Conservation (phyloP, 2,329 filamentous ascomycete species). For the Phialophora expanda region DNA sequence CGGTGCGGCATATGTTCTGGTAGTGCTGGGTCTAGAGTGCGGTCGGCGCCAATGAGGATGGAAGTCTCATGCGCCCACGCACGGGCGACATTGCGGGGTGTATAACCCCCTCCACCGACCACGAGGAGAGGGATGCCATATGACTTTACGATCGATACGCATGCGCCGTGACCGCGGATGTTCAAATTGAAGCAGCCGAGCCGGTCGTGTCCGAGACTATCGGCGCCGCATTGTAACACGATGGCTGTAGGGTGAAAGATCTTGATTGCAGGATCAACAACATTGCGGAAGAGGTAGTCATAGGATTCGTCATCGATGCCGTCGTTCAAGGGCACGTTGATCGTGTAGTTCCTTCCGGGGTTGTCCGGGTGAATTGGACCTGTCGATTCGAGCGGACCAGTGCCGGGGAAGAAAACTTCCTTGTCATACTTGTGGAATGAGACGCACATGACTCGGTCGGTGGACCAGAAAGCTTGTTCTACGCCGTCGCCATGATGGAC, state of each 20-base stretch:
- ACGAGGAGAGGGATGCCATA: slow-evolving; percentile 82
- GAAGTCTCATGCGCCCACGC: slow-evolving; percentile 97
- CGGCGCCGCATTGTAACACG: slow-evolving; percentile 92
- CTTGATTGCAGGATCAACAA: slow-evolving; percentile 78
- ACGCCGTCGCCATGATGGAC: slow-evolving; percentile 91
- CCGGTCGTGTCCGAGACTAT: slow-evolving; percentile 90
- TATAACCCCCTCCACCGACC: slow-evolving; percentile 94
- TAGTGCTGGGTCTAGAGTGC: slow-evolving; percentile 73
- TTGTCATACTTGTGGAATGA: slow-evolving; percentile 97
- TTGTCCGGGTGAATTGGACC: slow-evolving; percentile 83
- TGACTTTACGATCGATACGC: slow-evolving; percentile 85
- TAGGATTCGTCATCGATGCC: slow-evolving; percentile 93
- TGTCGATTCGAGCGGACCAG: slow-evolving; percentile 83
- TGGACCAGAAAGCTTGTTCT: slow-evolving; percentile 88
- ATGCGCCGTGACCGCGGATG: slow-evolving; percentile 90
- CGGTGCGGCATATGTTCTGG: slow-evolving; percentile 83
- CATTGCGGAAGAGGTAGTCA: slow-evolving; percentile 77
- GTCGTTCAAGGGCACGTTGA: slow-evolving; percentile 89
- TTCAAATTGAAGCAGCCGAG: slow-evolving; percentile 96
- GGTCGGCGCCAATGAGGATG: slow-evolving; percentile 77
- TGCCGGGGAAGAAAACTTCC: slow-evolving; percentile 83
- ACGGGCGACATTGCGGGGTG: slow-evolving; percentile 91
- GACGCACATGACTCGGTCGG: slow-evolving; percentile 86
- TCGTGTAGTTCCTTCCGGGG: slow-evolving; percentile 82
- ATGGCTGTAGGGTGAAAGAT: slow-evolving; percentile 89